A percentile compares a stretch with the other conserved stretches of the same genome.
phyloP scores from a whole-genome alignment of 2,329 filamentous ascomycete genomes.

The Nigrospora sphaerica region DNA sequence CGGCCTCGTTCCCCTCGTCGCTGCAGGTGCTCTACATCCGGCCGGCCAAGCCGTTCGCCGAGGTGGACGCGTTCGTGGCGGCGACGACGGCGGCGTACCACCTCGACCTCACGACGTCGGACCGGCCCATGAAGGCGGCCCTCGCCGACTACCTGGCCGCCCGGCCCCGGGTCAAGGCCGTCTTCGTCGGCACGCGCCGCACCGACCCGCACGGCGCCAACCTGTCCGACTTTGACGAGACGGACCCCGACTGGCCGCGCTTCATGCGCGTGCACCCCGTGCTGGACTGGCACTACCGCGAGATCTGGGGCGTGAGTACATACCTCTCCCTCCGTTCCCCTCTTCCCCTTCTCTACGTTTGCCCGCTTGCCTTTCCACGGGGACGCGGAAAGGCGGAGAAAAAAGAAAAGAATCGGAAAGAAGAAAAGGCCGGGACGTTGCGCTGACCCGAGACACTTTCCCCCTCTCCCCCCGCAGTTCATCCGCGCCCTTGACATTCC shows the following conservation, averaged over 20 bases:
- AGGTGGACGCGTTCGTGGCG: slow-evolving; percentile 80
- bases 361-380: too few species aligned
- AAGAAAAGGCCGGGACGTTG: not conserved
- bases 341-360: not conserved
- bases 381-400: not conserved
- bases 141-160: slow-evolving; percentile 71
- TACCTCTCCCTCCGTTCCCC: not conserved
- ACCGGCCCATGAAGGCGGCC: slow-evolving; percentile 71
- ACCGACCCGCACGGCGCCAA: slow-evolving; percentile 85
- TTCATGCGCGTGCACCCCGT: slow-evolving; percentile 95
- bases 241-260: slow-evolving; percentile 81
- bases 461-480: slow-evolving; percentile 44
- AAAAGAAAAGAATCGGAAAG: not conserved
- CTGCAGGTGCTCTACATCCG: slow-evolving; percentile 87
- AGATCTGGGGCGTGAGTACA: slow-evolving; percentile 83
- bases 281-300: slow-evolving; percentile 94
- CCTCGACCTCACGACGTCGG: slow-evolving; percentile 68
- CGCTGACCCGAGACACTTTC: slow-evolving; percentile 2
- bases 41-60: slow-evolving; percentile 72
- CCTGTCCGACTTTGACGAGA: slow-evolving; percentile 77
- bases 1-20: slow-evolving; percentile 27
- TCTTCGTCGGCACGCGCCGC: slow-evolving; percentile 81
- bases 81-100: slow-evolving; percentile 61
- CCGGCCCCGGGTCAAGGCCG: slow-evolving; percentile 59
- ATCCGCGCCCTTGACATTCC: slow-evolving; percentile 71